Base-by-base conservation (phyloP, 1,284 basidiomycete species). In the Leccinum pachyderme region DNA sequence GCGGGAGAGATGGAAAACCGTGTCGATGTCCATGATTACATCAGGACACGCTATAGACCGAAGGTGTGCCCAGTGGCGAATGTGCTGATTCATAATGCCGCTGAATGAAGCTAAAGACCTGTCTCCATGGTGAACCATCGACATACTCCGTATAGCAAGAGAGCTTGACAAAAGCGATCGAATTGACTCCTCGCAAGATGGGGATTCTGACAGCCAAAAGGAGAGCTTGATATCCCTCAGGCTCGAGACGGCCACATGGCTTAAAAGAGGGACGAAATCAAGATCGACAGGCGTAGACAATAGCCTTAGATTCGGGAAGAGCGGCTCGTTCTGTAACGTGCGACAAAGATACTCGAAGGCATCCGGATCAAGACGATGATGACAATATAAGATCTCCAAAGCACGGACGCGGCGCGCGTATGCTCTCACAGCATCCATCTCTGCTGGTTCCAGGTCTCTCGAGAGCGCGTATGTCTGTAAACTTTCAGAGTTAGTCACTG, bases 31-130 rank as follows among this genome's bases (percentile, higher is more conserved):
- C 44, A 49, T 13, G 41, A 5, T 29, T 18, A 39, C 1, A 1
- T 5, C 1, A 5, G 9, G 5, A 8, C 33, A 52, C 12, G 37
- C 3, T 3, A 45, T 11, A 3, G 12, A 9, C 37, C 15, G 49
- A 27, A 51, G 56, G 12, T 31, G 39, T 7, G 13, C 24, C 56
- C 56, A 57, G 35, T 9, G 18, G 15, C 12, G 33, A 44, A 57
- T 49, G 27, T 24, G 11, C 15, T 15, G 35, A 24, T 3, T 35
- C 24, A 46, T 35, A 27, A 24, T 29, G 12, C 46, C 4, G 28
- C 44, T 28, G 7, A 49, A 41, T 8, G 1, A 7, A n/a, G 7
- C 5, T 7, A 15, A 12, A 7, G 7, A 27, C n/a, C 15, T 7
- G 3, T 4, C 18, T 27, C 25, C 25, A 44, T 3, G 2, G 22